Base-by-base conservation (phyloP, 129 eudicot genomes). In the Erigeron canadensis region DNA sequence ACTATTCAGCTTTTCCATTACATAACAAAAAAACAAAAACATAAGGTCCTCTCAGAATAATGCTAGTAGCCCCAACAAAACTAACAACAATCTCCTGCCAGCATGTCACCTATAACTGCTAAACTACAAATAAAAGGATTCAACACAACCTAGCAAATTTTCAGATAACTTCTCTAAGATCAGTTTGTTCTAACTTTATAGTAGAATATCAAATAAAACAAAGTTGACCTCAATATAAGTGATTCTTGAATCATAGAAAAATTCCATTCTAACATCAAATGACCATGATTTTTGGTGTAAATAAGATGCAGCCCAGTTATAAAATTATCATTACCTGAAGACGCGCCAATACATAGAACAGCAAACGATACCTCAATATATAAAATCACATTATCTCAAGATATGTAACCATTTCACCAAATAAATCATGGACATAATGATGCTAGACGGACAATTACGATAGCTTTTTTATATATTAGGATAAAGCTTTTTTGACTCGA, bases 341-440 rank as follows among this genome's bases (percentile, higher is more conserved):
- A 67, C 47, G 69, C 34, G 66, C 60, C 38, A 10, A 34, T 13
- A 28, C 34, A 28, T 28, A 22, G 23, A 5, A 68, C 18, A n/a
- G 28, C 44, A 69, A 34, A 40, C 23, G 55, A 23, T 50, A 42
- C 51, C 65, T 62, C 67, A 61, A 41, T 6, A 15, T 43, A 56
- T 59, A 19, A 12, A 66, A 22, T 57, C 58, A 47, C 21, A n/a
- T 50, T 8, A 74, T 48, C 55, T 75, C 34, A 46, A 63, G 3
- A 72, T 38, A 55, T 63, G 55, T 19, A 77, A 41, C n/a, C 21
- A 16, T 28, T 34, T 54, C 75, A 73, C 75, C 79, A 48, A 48
- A 74, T 28, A 28, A 68, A 73, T 55, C 82, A 77, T 73, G 77
- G 77, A 77, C 71, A 67, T n/a, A 7, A 17, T 63, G 77, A 73